Evolutionary conservation across 2,329 filamentous ascomycete genomes (phyloP).

Genomic region (Fusarium nelsonii): DNA sequence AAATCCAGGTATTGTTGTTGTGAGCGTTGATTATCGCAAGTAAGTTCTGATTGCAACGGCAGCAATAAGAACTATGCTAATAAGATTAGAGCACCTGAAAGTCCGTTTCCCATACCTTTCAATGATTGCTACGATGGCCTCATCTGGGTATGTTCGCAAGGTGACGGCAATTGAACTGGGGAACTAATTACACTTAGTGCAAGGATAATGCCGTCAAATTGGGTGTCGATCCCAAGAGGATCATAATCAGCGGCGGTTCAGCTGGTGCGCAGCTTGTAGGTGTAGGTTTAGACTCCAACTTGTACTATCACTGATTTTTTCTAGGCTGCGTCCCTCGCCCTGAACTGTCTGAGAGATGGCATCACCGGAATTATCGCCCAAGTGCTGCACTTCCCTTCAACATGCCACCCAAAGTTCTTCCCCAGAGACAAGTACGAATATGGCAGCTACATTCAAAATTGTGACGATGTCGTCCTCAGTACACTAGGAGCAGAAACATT

Average conservation of each 20-base stretch:
- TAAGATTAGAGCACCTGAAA: slow-evolving; percentile 35
- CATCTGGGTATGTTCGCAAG: slow-evolving; percentile 33
- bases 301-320: background rate
- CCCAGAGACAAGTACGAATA: slow-evolving; percentile 41
- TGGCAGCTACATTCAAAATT: slow-evolving; percentile 42
- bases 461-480: slow-evolving; percentile 21
- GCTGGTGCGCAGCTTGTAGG: slow-evolving; percentile 40
- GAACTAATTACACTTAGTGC: slow-evolving; percentile 23
- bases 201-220: slow-evolving; percentile 35
- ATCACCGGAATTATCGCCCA: slow-evolving; percentile 42
- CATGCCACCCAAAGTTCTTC: slow-evolving; percentile 46
- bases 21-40: slow-evolving; percentile 43
- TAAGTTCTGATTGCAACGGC: background rate
- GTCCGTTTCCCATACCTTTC: slow-evolving; percentile 39
- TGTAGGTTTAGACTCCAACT: accelerated
- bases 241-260: slow-evolving; percentile 42
- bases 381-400: slow-evolving; percentile 35
- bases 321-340: slow-evolving; percentile 36
- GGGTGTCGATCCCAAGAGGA: slow-evolving; percentile 34
- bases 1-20: slow-evolving; percentile 36
- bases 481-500: slow-evolving; percentile 19
- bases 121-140: slow-evolving; percentile 44
- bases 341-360: slow-evolving; percentile 19
- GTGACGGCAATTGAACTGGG: too few relatives aligned
- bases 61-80: background rate